A percentile compares a stretch with the other conserved stretches of the same genome.
Conservation (phyloP, 2,329 filamentous ascomycete species). For the Alternaria sp. region DNA sequence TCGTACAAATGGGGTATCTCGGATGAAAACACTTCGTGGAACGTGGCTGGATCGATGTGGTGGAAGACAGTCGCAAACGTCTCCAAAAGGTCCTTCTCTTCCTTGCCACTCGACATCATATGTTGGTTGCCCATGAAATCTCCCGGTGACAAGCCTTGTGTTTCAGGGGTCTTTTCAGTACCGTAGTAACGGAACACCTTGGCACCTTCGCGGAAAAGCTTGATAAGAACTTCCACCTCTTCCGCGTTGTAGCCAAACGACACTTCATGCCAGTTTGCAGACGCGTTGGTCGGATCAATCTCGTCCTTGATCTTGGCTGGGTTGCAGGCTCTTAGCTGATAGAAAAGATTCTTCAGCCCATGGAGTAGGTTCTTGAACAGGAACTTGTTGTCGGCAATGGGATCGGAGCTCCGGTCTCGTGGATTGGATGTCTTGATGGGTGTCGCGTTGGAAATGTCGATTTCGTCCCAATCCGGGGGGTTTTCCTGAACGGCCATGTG, state of each 20-base stretch:
- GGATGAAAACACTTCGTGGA: constrained; percentile 97
- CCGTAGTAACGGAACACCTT: constrained; percentile 98
- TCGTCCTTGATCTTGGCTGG: constrained; percentile 60
- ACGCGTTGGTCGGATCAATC: constrained; percentile 79
- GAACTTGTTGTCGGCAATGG: constrained; percentile 96
- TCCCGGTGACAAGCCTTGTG: constrained; percentile 78
- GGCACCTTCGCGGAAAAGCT: constrained; percentile 94
- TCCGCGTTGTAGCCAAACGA: constrained; percentile 97
- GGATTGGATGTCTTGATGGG: constrained; percentile 96
- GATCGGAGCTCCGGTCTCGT: constrained; percentile 85
- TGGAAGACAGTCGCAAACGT: constrained; percentile 99
- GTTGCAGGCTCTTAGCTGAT: constrained; percentile 91
- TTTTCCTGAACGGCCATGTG: constrained; percentile 83
- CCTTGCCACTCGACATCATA: constrained; percentile 90
- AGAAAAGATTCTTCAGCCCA: constrained; percentile 94
- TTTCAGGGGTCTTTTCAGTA: constrained; percentile 79
- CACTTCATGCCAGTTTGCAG: constrained; percentile 91
- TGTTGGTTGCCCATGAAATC: constrained; percentile 95
- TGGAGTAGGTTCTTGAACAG: constrained; percentile 96
- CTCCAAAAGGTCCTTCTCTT: constrained; percentile 96
- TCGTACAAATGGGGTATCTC: constrained; percentile 97
- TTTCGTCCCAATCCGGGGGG: constrained; percentile 94
- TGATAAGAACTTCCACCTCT: constrained; percentile 94
- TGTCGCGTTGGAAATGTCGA: constrained; percentile 94
- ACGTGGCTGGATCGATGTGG: constrained; percentile 96